A percentile compares a stretch with the other conserved stretches of the same genome.
phyloP scores from a whole-genome alignment of 352 stramenopile genomes.

The Phytopythium delawarense region DNA sequence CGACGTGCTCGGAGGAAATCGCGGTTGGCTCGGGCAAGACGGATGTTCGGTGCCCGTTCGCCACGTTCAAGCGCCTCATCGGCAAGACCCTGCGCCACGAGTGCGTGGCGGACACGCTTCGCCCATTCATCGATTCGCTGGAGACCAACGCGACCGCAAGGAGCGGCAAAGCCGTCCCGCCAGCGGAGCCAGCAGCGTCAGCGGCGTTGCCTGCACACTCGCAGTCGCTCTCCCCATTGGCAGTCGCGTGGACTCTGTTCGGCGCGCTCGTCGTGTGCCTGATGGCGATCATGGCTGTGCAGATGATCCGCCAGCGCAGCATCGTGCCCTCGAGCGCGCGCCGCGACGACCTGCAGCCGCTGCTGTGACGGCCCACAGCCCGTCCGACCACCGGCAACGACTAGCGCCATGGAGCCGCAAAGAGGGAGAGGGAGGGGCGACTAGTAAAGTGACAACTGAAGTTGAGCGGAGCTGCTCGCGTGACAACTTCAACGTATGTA shows the following conservation, averaged over 20 bases:
- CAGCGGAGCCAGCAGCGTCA: slow-evolving; percentile 6
- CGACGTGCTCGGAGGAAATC: slow-evolving; percentile 64
- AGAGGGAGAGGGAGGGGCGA: too few species aligned
- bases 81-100: slow-evolving; percentile 58
- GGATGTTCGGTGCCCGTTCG: slow-evolving; percentile 56
- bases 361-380: too few species aligned
- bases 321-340: slow-evolving; percentile 3
- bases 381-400: too few species aligned
- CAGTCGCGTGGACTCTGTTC: slow-evolving; percentile 36
- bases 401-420: too few species aligned
- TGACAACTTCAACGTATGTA: background rate
- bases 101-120: slow-evolving; percentile 66
- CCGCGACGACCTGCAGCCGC: slow-evolving; percentile 12
- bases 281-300: slow-evolving; percentile 26
- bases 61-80: slow-evolving; percentile 65
- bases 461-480: background rate
- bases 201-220: slow-evolving; percentile 3
- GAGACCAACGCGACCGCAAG: slow-evolving; percentile 6
- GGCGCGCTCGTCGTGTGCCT: slow-evolving; percentile 35
- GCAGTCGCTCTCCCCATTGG: slow-evolving; percentile 13
- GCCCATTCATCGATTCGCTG: slow-evolving; percentile 60
- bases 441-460: background rate
- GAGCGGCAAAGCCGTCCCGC: background rate
- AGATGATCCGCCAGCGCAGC: slow-evolving; percentile 17
- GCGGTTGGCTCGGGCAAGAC: slow-evolving; percentile 30